phyloP scores from a whole-genome alignment of 2,329 filamentous ascomycete species.

The Bipolaris victoriae region DNA sequence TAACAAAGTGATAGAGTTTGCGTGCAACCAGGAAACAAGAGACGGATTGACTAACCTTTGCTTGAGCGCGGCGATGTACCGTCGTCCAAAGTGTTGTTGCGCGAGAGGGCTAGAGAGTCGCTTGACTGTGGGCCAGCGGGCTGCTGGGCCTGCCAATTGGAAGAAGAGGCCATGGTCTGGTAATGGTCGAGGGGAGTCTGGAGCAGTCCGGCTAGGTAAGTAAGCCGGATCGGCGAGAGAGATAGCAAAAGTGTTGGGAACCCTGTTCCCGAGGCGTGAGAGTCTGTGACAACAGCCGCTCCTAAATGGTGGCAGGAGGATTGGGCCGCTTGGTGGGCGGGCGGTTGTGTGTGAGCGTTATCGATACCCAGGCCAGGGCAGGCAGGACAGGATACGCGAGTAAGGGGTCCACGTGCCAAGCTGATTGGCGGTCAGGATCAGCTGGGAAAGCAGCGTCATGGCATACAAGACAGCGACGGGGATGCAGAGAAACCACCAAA shows the following conservation, averaged over 20 bases:
- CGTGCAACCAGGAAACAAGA: background rate
- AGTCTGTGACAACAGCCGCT: slow-evolving; percentile 17
- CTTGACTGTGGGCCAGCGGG: slow-evolving; percentile 27
- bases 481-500: background rate
- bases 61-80: slow-evolving; percentile 39
- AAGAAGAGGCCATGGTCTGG: slow-evolving; percentile 37
- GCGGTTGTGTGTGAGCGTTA: slow-evolving; percentile 19
- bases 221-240: slow-evolving; percentile 11
- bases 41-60: slow-evolving; percentile 39
- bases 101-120: slow-evolving; percentile 24
- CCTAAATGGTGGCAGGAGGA: slow-evolving; percentile 21
- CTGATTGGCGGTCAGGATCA: slow-evolving; percentile 30
- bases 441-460: background rate
- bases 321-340: slow-evolving; percentile 19
- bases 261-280: slow-evolving; percentile 10
- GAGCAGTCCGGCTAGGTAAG: slow-evolving; percentile 3
- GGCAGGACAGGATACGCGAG: slow-evolving; percentile 19
- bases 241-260: slow-evolving; percentile 1
- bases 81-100: slow-evolving; percentile 28
- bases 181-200: slow-evolving; percentile 3
- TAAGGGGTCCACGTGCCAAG: slow-evolving; percentile 41
- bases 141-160: slow-evolving; percentile 34
- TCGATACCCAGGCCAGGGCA: slow-evolving; percentile 14
- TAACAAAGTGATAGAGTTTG: background rate
- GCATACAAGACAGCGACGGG: background rate